Base-by-base conservation (phyloP, 306 rosid species). In the Coriaria nepalensis region DNA sequence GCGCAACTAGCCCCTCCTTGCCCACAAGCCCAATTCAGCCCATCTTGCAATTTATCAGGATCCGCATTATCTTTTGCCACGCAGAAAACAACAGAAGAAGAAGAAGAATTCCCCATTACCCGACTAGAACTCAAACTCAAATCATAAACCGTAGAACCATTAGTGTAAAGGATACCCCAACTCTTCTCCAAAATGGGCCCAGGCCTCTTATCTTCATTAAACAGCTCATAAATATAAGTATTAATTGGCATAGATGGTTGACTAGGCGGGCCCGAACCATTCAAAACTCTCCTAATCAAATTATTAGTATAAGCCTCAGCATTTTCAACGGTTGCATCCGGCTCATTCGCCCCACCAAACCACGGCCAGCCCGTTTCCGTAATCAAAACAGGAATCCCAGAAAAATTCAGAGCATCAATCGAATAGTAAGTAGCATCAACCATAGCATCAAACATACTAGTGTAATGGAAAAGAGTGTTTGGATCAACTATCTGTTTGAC, bases 401-500 rank as follows among this genome's bases (percentile, higher is more conserved):
- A 56, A 64, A 83, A 81, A 49, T 77, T 81, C 55, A 85, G 63
- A 15, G 76, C 93, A 0, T 72, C 78, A 4, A 83, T 81, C 5
- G 95, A 79, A 64, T 78, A 83, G 53, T 83, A 88, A 43, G 88
- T 57, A 40, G 96, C 95, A 53, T 88, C 96, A 50, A 83, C 94
- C 94, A 80, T 80, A 12, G 96, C 88, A 67, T 87, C 96, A 70
- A 83, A 83, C 94, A 87, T 87, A 55, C 94, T 83, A 43, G 52
- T 75, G 62, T 83, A 87, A 35, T 72, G 88, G 54, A 78, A 87
- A 43, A 88, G 70, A 46, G 86, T 83, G 73, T 88, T 83, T 4
- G 95, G 95, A 54, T 88, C 96, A 61, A 88, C 96, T 52, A 88
- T 88, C 72, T 83, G 93, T 78, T 88, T 76, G 69, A 86, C 83